Base-by-base conservation (phyloP, 2,329 filamentous ascomycete genomes). In the Graphilbum sp. region DNA sequence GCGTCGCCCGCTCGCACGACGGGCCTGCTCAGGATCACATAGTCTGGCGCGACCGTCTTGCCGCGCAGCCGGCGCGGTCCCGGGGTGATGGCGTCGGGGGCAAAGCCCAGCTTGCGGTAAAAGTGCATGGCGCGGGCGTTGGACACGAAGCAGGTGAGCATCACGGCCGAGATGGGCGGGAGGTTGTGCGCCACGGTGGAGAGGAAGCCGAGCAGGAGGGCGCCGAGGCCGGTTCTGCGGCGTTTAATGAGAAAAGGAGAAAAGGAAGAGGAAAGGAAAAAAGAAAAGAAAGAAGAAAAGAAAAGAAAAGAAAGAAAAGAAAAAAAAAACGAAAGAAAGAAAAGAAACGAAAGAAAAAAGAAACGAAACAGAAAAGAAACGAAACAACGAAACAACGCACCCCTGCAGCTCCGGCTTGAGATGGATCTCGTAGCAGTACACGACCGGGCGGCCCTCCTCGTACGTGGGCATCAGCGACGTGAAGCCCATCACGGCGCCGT, bases 391-490 rank as follows among this genome's bases (percentile, higher is more conserved):
- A 4, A 18, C 11, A 27, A 56, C 58, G 44, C 53, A 72, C 59
- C 75, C 66, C 46, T 71, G 68, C 5, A 80, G 52, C 2, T 61
- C 55, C 1, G 63, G 56, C 29, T 61, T 55, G 3, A 87, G 64
- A 50, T 88, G 81, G 27, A 88, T 72, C 56, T 88, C 81, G 52
- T 86, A 88, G 53, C 81, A 77, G 54, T 86, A 88, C 17, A 85
- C 52, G 2, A 86, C 79, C 0, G 74, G 63, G 41, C 72, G 58
- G 2, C 66, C 65, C 43, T 76, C 72, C 50, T 84, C 79, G 48
- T 70, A 70, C 2, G 75, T 79, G n/a, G 79, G 67, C 75, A 81
- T 77, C 49, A 82, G 61, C n/a, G 75, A 80, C 1, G 68, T 63
- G 48, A 82, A 79, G 5, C 64, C 74, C 9, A 77, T 46, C 27